These are phyloP conservation scores for Rhynchospora tenuis DNA, from an alignment of 176 grass and related monocot species.

Conservation along the genomic window DNA sequence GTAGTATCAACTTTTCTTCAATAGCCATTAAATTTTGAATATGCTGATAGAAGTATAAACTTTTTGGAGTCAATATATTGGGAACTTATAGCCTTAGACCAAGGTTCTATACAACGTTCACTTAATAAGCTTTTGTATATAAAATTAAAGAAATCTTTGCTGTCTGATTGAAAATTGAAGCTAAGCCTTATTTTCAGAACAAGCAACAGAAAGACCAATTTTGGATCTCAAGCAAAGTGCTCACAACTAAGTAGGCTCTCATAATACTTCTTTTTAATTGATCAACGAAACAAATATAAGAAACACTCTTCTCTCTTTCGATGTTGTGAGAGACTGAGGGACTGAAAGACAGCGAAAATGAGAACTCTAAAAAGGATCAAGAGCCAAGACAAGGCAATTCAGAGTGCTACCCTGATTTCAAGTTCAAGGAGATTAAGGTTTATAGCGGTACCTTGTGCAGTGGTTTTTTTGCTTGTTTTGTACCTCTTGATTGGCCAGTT, in stretches of 20 bases:
- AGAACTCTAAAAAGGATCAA: background rate
- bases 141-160: background rate
- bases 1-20: no score
- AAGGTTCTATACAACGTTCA: background rate
- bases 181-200: background rate
- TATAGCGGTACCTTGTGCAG: background rate
- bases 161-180: background rate
- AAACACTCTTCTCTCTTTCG: background rate
- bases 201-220: background rate
- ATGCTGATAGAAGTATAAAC: no score
- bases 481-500: conserved; percentile 6
- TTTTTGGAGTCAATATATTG: background rate
- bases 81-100: background rate
- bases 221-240: conserved; percentile 15
- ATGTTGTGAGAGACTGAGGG: background rate
- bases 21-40: no score
- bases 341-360: background rate
- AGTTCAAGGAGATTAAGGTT: background rate
- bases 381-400: background rate
- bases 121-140: background rate
- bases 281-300: background rate
- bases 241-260: background rate
- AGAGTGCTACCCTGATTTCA: background rate
- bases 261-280: background rate
- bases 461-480: background rate